Percentiles rank a stretch among this genome's conserved stretches.
These are phyloP conservation scores for Ganoderma lingzhi DNA, from an alignment of 1,284 basidiomycete genomes.

Conservation along the genomic window DNA sequence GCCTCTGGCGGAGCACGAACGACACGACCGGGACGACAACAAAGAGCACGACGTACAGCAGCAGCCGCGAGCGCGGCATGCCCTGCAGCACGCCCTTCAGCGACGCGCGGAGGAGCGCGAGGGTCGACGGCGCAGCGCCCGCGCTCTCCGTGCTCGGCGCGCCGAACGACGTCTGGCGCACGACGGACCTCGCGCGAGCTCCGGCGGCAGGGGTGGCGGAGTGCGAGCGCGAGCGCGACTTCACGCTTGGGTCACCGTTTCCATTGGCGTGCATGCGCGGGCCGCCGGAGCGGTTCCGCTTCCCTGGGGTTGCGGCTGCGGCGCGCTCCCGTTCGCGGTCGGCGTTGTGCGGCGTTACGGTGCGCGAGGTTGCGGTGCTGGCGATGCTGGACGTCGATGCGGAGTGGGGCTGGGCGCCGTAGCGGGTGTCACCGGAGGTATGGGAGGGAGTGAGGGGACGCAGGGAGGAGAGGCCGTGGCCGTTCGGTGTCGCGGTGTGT, in stretches of 20 bases:
- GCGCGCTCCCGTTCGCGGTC: slow-evolving; percentile 21
- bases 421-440: slow-evolving; percentile 16
- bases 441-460: slow-evolving; percentile 34
- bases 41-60: slow-evolving; percentile 62
- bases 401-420: slow-evolving; percentile 23
- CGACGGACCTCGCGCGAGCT: slow-evolving; percentile 19
- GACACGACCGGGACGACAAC: slow-evolving; percentile 70
- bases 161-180: slow-evolving; percentile 30
- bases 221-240: slow-evolving; percentile 23
- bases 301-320: background rate
- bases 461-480: slow-evolving; percentile 19
- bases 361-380: slow-evolving; percentile 40
- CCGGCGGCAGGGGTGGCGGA: slow-evolving; percentile 13
- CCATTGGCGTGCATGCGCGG: slow-evolving; percentile 3
- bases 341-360: slow-evolving; percentile 36
- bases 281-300: slow-evolving; percentile 6
- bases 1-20: slow-evolving; percentile 57
- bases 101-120: slow-evolving; percentile 41
- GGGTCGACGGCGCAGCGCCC: slow-evolving; percentile 34
- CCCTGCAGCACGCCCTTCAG: slow-evolving; percentile 28
- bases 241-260: slow-evolving; percentile 14
- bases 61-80: slow-evolving; percentile 46
- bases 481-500: slow-evolving; percentile 41
- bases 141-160: slow-evolving; percentile 21
- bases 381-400: slow-evolving; percentile 39